These are phyloP conservation scores for Lachancea thermotolerans DNA, from an alignment of 805 yeast species.

Conservation along the genomic window DNA sequence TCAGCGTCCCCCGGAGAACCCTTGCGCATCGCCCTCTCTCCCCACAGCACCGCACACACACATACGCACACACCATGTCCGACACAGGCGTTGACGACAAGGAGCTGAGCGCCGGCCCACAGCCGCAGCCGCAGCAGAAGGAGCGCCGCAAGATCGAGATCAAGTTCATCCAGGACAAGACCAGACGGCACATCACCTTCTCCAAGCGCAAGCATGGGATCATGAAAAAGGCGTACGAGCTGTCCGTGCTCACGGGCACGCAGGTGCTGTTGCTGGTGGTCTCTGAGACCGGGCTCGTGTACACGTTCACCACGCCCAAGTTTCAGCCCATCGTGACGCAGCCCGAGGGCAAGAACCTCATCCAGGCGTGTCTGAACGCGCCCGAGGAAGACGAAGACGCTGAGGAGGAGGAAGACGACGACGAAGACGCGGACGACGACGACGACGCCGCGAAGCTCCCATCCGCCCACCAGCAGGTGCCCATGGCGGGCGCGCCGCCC, in stretches of 20 bases:
- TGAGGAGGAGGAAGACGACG: constrained; percentile 52
- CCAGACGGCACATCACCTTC: constrained; percentile 95
- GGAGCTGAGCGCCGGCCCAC: constrained; percentile 7
- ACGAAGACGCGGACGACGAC: constrained; percentile 26
- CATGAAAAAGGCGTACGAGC: constrained; percentile 98
- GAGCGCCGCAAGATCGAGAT: constrained; percentile 91
- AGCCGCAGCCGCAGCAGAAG: constrained; percentile 27
- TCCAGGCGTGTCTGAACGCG: constrained; percentile 94
- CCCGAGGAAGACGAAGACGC: constrained; percentile 78
- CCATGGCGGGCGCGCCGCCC: not conserved
- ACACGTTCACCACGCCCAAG: constrained; percentile 98
- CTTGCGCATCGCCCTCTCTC: too few species aligned
- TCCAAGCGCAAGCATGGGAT: constrained; percentile 98
- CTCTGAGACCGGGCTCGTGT: constrained; percentile 96
- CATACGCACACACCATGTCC: constrained; percentile 1
- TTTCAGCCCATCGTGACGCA: constrained; percentile 96
- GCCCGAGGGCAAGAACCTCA: constrained; percentile 93
- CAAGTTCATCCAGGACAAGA: constrained; percentile 94
- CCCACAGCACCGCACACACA: too few species aligned
- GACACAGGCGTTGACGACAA: constrained; percentile 6
- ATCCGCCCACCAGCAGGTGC: too few species aligned
- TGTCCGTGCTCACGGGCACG: constrained; percentile 94
- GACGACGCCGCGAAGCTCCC: constrained; percentile 12
- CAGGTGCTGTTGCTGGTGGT: constrained; percentile 93
- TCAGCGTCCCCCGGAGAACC: too few species aligned